Conservation (phyloP, 2,329 filamentous ascomycete species). For the Chaetomium olivaceum region DNA sequence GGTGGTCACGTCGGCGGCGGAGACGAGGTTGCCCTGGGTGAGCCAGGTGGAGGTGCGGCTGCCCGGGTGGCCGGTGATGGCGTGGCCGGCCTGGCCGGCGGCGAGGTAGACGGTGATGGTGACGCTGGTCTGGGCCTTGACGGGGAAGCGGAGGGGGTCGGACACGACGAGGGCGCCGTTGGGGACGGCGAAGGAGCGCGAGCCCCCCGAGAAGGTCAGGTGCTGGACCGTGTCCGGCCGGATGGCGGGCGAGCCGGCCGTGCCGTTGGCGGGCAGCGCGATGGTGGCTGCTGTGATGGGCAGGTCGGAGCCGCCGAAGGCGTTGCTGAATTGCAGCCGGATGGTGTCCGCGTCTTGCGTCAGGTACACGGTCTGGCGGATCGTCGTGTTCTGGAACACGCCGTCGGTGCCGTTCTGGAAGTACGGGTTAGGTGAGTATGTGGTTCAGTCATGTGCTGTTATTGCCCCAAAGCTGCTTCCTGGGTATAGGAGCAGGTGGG, state of each 20-base stretch:
- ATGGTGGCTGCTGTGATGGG: conserved; percentile 58
- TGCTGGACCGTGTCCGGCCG: conserved; percentile 48
- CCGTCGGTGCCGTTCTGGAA: conserved; percentile 53
- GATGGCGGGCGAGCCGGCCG: conserved; percentile 52
- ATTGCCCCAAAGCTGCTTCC: background rate
- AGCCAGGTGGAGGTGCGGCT: conserved; percentile 60
- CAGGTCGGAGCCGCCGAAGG: conserved; percentile 58
- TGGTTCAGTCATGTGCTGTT: background rate
- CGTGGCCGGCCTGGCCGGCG: conserved; percentile 54
- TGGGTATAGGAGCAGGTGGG: background rate
- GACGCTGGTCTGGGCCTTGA: conserved; percentile 51
- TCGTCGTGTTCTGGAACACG: conserved; percentile 59
- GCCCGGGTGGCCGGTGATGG: conserved; percentile 62
- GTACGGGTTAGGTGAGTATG: conserved; percentile 21
- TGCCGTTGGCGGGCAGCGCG: conserved; percentile 53
- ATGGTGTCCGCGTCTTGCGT: conserved; percentile 54
- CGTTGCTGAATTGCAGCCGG: conserved; percentile 62
- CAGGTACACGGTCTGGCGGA: conserved; percentile 62
- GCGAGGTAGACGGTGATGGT: conserved; percentile 60
- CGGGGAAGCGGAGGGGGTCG: conserved; percentile 56
- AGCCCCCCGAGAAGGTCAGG: conserved; percentile 59
- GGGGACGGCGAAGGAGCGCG: conserved; percentile 50
- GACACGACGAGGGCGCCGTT: conserved; percentile 58
- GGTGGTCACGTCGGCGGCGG: conserved; percentile 42
- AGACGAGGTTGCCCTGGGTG: conserved; percentile 52